phyloP scores from a whole-genome alignment of 352 stramenopile genomes.

The Phytophthora melonis region DNA sequence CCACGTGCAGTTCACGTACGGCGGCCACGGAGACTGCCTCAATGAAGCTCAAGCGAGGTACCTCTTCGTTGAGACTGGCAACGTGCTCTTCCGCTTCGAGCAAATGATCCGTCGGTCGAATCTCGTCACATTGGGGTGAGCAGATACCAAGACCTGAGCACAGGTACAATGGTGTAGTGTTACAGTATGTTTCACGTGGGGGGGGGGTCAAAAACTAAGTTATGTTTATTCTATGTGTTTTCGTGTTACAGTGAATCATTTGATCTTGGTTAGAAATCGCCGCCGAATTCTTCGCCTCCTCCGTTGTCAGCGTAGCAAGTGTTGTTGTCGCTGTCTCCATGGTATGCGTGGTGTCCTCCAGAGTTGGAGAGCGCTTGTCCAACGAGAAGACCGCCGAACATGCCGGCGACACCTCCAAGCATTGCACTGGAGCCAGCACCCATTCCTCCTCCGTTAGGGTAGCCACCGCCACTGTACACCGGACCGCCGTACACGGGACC shows the following conservation, averaged over 20 bases:
- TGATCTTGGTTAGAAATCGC: constrained; percentile 33
- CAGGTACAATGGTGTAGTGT: background rate
- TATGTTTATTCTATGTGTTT: constrained; percentile 13
- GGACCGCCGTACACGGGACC: constrained; percentile 18
- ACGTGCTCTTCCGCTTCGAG: constrained; percentile 55
- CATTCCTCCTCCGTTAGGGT: constrained; percentile 32
- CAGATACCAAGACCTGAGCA: background rate
- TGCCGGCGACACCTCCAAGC: constrained; percentile 35
- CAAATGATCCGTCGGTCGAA: constrained; percentile 46
- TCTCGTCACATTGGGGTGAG: constrained; percentile 39
- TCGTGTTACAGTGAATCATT: background rate
- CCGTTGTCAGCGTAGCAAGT: constrained; percentile 18
- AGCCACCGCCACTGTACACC: constrained; percentile 27
- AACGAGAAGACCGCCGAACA: constrained; percentile 36
- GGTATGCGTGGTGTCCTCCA: constrained; percentile 23
- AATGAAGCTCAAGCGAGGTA: constrained; percentile 51
- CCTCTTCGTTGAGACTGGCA: constrained; percentile 49
- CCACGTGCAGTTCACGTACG: constrained; percentile 54
- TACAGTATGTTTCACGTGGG: background rate
- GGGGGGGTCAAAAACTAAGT: constrained; percentile 19
- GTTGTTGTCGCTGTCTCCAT: constrained; percentile 3
- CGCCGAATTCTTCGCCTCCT: constrained; percentile 41
- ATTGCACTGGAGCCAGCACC: constrained; percentile 36
- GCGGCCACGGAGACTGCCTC: constrained; percentile 44
- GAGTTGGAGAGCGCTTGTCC: constrained; percentile 26